phyloP scores from a whole-genome alignment of 768 basidiomycete species.

The Lactarius hengduanensis region DNA sequence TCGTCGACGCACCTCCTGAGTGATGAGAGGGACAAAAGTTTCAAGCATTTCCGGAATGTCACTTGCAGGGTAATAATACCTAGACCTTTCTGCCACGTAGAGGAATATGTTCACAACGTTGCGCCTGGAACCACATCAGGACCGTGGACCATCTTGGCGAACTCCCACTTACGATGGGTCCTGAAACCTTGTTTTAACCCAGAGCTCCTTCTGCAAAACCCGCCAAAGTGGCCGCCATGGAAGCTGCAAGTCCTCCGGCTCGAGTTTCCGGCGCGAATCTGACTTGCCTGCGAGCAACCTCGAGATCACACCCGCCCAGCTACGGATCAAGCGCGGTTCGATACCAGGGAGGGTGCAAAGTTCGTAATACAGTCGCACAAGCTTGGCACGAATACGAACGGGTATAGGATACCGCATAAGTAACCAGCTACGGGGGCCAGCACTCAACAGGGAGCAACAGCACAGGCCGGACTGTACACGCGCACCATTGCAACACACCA shows the following conservation, averaged over 20 bases:
- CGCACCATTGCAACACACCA: conserved; percentile 73
- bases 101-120: conserved; percentile 70
- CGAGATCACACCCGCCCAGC: conserved; percentile 77
- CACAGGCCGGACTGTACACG: not conserved
- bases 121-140: conserved; percentile 36
- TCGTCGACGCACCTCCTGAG: conserved; percentile 56
- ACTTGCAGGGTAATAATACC: conserved; percentile 60
- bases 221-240: conserved; percentile 79
- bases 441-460: conserved; percentile 4
- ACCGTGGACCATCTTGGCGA: conserved; percentile 1
- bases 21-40: conserved; percentile 67
- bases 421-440: conserved; percentile 56
- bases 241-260: conserved; percentile 62
- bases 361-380: conserved; percentile 76
- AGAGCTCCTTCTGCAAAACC: conserved; percentile 67
- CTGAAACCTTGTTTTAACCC: conserved; percentile 62
- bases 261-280: conserved; percentile 63
- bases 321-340: conserved; percentile 65
- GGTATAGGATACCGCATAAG: conserved; percentile 77
- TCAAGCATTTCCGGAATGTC: conserved; percentile 72
- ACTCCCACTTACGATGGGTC: conserved; percentile 52
- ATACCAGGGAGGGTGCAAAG: conserved; percentile 74
- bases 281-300: conserved; percentile 67
- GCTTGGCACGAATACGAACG: conserved; percentile 64
- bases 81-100: conserved; percentile 70